Base-by-base conservation (phyloP, 2,329 filamentous ascomycete species). In the Cercospora berteroae region DNA sequence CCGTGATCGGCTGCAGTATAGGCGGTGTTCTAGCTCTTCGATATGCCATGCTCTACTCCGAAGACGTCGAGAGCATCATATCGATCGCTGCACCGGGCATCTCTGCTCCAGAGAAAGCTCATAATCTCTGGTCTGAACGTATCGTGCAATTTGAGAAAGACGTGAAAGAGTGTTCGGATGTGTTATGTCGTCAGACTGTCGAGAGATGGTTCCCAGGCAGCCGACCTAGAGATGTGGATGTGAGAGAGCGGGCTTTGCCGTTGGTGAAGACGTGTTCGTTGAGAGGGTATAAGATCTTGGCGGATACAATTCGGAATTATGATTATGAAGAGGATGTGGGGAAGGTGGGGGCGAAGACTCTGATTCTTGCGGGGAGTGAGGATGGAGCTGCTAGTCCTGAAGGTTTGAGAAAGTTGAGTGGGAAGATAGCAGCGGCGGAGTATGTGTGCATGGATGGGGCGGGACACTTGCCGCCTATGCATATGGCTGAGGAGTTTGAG, bases 401-500 rank as follows among this genome's bases (percentile, higher is more conserved):
- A 25, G 62, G 67, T 52, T 63, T 76, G 70, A 66, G 68, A 57
- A 70, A 72, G 33, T 64, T 74, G 44, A 71, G 73, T 39, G 62
- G 66, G 8, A 55, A 63, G 66, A 71, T 74, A 29, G 33, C 44
- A 13, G 58, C 16, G 27, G 56, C 68, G 66, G 18, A 58, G 36
- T 75, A 68, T 66, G 72, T 72, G 55, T 59, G 61, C 64, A 70
- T 76, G 72, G 63, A 71, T 44, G 69, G 69, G 6, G 71, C 71
- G 36, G 75, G 75, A 10, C 75, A 77, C 71, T 63, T 76, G 62
- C 75, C 74, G 55, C 74, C 74, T 29, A 71, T 77, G 70, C 74
- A 77, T 33, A 66, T 68, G 67, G 42, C 65, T 18, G 67, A 69
- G 56, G 69, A 74, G 58, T 75, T 76, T 65, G 61, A 70, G n/a